phyloP scores from a whole-genome alignment of 331 rosid species.

The Quercus lobata region DNA sequence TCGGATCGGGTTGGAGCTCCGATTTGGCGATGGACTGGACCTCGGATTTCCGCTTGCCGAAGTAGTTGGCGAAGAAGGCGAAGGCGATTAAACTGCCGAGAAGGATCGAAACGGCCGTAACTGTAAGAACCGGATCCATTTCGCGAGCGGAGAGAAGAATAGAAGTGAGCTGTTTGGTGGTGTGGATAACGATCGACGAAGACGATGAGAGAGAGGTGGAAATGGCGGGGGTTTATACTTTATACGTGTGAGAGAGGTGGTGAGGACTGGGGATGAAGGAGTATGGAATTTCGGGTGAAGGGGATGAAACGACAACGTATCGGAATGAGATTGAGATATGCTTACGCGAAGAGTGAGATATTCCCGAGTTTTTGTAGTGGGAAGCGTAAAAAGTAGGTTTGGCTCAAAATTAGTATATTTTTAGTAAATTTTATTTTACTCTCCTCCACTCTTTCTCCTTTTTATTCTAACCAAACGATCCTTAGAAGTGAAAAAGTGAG shows the following conservation, averaged over 20 bases:
- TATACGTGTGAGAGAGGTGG: background rate
- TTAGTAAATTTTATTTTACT: accelerated
- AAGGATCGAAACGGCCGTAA: conserved; percentile 47
- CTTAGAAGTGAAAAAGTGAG: too few relatives aligned
- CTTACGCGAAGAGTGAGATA: background rate
- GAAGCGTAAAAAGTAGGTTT: too few relatives aligned
- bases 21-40: conserved; percentile 65
- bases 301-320: background rate
- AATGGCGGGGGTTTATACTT: background rate
- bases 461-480: too few relatives aligned
- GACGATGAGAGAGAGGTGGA: background rate
- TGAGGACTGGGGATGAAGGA: too few relatives aligned
- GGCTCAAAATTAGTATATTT: accelerated
- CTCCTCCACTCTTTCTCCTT: too few relatives aligned
- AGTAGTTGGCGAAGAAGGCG: conserved; percentile 62
- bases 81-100: conserved; percentile 66
- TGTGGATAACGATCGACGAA: background rate
- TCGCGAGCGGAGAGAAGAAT: background rate
- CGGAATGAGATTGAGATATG: background rate
- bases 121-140: conserved; percentile 67
- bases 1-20: conserved; percentile 42
- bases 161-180: background rate
- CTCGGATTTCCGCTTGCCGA: conserved; percentile 67
- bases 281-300: background rate
- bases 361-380: background rate